Percentiles rank a stretch among this genome's conserved stretches.
phyloP scores from a whole-genome alignment of 2,329 filamentous ascomycete genomes.

The Hymenoscyphus fructigenus region DNA sequence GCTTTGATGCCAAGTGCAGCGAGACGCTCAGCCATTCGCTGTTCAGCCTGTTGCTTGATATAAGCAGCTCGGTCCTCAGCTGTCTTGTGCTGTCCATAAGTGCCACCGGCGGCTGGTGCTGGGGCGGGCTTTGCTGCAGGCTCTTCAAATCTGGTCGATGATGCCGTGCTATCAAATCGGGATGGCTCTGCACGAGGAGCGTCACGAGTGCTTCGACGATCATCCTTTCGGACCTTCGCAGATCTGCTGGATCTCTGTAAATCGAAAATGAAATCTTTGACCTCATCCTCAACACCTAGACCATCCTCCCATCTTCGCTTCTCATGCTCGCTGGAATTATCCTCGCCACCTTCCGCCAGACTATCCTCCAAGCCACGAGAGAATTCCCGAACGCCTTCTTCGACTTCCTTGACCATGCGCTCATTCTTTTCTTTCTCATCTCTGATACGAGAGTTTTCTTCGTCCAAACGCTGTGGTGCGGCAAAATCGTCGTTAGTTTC shows the following conservation, averaged over 20 bases:
- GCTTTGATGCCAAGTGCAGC: constrained; percentile 90
- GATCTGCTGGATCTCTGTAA: constrained; percentile 83
- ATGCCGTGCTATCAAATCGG: constrained; percentile 38
- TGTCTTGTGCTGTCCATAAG: constrained; percentile 82
- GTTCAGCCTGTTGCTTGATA: constrained; percentile 95
- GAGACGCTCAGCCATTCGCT: constrained; percentile 93
- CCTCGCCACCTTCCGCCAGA: constrained; percentile 77
- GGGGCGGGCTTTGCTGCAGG: constrained; percentile 48
- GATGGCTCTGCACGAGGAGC: constrained; percentile 40
- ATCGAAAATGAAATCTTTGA: constrained; percentile 97
- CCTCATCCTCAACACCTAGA: constrained; percentile 92
- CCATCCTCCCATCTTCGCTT: constrained; percentile 93
- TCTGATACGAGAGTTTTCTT: constrained; percentile 78
- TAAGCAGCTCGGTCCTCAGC: constrained; percentile 92
- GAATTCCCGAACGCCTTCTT: constrained; percentile 92
- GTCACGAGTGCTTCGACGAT: constrained; percentile 44
- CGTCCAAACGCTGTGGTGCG: constrained; percentile 81
- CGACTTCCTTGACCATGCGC: constrained; percentile 93
- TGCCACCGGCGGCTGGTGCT: constrained; percentile 53
- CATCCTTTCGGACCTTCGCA: constrained; percentile 64
- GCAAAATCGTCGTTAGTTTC: constrained; percentile 72
- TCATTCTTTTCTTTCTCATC: constrained; percentile 93
- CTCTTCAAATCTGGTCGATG: constrained; percentile 33
- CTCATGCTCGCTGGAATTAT: constrained; percentile 82
- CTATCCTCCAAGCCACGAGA: constrained; percentile 80